phyloP scores from a whole-genome alignment of 352 stramenopile genomes.

The Globisporangium middletonii region DNA sequence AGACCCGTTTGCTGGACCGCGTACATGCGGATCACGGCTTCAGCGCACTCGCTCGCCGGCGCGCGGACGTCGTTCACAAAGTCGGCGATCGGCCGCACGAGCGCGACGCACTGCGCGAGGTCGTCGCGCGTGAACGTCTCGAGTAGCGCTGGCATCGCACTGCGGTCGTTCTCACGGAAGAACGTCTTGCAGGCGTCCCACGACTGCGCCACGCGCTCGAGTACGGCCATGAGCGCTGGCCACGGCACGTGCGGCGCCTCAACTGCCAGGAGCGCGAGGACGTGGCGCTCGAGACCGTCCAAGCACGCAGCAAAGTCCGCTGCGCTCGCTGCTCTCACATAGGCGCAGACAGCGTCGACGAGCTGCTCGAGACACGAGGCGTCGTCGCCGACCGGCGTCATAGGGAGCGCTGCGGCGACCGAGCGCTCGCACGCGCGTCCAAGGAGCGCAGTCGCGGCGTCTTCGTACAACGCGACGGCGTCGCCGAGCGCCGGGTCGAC shows the following conservation, averaged over 20 bases:
- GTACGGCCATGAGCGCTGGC: slow-evolving; percentile 1
- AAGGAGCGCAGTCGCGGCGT: background rate
- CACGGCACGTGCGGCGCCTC: background rate
- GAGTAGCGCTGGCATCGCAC: background rate
- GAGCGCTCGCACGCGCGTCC: slow-evolving; percentile 4
- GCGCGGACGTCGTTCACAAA: slow-evolving; percentile 7
- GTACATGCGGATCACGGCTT: slow-evolving; percentile 12
- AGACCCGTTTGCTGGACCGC: slow-evolving; percentile 10
- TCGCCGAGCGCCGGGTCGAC: background rate
- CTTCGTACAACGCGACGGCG: background rate
- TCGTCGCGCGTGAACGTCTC: slow-evolving; percentile 8
- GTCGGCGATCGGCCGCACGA: slow-evolving; percentile 8
- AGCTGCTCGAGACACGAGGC: slow-evolving; percentile 3
- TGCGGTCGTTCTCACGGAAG: background rate
- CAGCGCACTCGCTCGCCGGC: slow-evolving; percentile 3
- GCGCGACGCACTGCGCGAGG: slow-evolving; percentile 6
- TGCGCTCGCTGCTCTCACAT: background rate
- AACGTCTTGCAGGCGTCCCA: slow-evolving; percentile 9
- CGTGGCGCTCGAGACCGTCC: slow-evolving; percentile 3
- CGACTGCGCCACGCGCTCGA: background rate
- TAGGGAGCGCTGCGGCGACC: no score
- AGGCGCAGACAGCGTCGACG: slow-evolving; percentile 1
- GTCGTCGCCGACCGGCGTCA: background rate
- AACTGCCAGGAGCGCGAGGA: background rate
- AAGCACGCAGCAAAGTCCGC: slow-evolving; percentile 9